Base-by-base conservation (phyloP, 1,139 yeast species). In the Magnusiomyces fungicola region DNA sequence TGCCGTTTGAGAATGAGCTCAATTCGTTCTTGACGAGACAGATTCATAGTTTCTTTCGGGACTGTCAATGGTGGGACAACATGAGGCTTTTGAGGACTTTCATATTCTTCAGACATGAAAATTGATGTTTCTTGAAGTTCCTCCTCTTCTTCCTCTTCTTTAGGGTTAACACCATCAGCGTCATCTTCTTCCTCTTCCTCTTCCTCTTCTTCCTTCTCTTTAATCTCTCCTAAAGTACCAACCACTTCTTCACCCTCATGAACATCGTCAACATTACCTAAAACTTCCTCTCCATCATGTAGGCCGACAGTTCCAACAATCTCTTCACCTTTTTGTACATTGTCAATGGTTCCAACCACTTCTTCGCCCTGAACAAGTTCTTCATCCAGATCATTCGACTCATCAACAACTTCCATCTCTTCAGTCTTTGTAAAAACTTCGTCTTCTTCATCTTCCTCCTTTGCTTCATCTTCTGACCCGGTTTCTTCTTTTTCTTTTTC, bases 91-190 rank as follows among this genome's bases (percentile, higher is more conserved):
- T 25, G 44, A 14, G 47, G 23, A 18, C 27, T 3, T n/a, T n/a
- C n/a, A n/a, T n/a, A 14, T 39, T n/a, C 37, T 45, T 45, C 29
- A 36, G 16, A 21, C 32, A 14, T 36, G 21, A 23, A n/a, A 19
- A 23, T 9, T 45, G n/a, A 4, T 14, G 23, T 41, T 19, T 46
- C 37, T 21, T 40, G 45, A 14, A n/a, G n/a, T 5, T 37, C 50
- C 19, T 38, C 48, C 16, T 25, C 41, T 16, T 30, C 43, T 24
- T 34, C 51, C 23, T 25, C 45, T 10, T 19, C 41, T 4, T 37
- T 58, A 30, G 48, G 60, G 57, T 49, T 61, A 44, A 48, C 34
- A 50, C 56, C 52, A 41, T 59, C 51, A 42, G 59, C 58, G 14
- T 53, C 46, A 23, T 52, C 47, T 24, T 50, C 40, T 45, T 54